Conservation (phyloP, 2,329 filamentous ascomycete genomes). For the Beauveria asiatica region DNA sequence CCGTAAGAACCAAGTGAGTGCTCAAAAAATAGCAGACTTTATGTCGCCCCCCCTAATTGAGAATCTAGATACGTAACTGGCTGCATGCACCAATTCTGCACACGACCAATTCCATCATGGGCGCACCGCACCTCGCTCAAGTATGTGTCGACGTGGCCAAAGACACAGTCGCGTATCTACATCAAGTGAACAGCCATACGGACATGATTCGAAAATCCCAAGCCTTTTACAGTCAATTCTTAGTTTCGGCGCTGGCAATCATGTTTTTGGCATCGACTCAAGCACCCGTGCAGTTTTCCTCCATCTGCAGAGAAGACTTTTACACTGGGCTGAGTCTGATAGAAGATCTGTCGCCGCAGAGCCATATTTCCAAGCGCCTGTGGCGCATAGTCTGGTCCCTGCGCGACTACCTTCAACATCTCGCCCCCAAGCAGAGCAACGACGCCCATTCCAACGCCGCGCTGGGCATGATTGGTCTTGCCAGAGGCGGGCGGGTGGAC, state of each 20-base stretch:
- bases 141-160: conserved; percentile 67
- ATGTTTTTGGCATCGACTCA: conserved; percentile 71
- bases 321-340: conserved; percentile 70
- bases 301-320: conserved; percentile 63
- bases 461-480: conserved; percentile 47
- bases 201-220: conserved; percentile 65
- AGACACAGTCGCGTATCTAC: conserved; percentile 65
- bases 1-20: conserved; percentile 63
- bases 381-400: conserved; percentile 66
- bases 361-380: conserved; percentile 61
- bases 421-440: conserved; percentile 47
- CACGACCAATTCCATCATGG: conserved; percentile 72
- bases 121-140: conserved; percentile 64
- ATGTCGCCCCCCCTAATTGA: conserved; percentile 10
- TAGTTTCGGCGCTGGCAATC: conserved; percentile 65
- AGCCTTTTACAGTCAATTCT: conserved; percentile 73
- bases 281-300: conserved; percentile 62
- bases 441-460: conserved; percentile 45
- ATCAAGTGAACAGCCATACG: conserved; percentile 61
- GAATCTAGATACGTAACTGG: conserved; percentile 61
- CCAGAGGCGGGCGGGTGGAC: conserved; percentile 23
- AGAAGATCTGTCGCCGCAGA: conserved; percentile 61
- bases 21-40: background rate
- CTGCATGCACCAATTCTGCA: conserved; percentile 84
- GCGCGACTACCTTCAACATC: conserved; percentile 61